phyloP scores from a whole-genome alignment of 345 rosid species.

The Rubroshorea leprosula region DNA sequence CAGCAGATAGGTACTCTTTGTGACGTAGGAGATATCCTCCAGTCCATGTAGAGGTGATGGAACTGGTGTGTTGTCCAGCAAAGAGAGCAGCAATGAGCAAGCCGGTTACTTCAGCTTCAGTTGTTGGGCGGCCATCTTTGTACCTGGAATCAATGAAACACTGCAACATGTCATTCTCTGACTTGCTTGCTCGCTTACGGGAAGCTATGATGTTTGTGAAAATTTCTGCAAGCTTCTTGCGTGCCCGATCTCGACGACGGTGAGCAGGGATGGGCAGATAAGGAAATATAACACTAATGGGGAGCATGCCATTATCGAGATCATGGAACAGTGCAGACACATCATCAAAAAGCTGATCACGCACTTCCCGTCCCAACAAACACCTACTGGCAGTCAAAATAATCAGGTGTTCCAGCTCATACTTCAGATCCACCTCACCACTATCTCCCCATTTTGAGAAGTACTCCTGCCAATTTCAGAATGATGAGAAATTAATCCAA shows the following conservation, averaged over 20 bases:
- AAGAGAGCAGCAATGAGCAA: slow-evolving; percentile 95
- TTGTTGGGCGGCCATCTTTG: slow-evolving; percentile 84
- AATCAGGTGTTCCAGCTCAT: slow-evolving; percentile 86
- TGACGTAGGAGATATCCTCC: slow-evolving; percentile 79
- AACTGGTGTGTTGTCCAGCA: slow-evolving; percentile 99
- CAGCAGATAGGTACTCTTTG: slow-evolving; percentile 56
- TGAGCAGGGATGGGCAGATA: slow-evolving; percentile 94
- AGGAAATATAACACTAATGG: slow-evolving; percentile 90
- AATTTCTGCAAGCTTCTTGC: slow-evolving; percentile 71
- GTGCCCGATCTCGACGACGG: slow-evolving; percentile 82
- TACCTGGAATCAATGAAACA: slow-evolving; percentile 93
- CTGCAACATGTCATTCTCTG: slow-evolving; percentile 94
- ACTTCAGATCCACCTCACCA: slow-evolving; percentile 88
- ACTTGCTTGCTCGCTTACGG: slow-evolving; percentile 55
- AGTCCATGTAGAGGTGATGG: slow-evolving; percentile 96
- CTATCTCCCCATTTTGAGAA: slow-evolving; percentile 94
- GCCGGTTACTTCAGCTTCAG: slow-evolving; percentile 83
- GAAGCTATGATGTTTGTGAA: slow-evolving; percentile 72
- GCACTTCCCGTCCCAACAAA: slow-evolving; percentile 84
- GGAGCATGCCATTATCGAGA: slow-evolving; percentile 96
- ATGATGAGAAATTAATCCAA: slow-evolving; percentile 13
- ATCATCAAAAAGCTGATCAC: slow-evolving; percentile 91
- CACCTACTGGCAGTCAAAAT: slow-evolving; percentile 98
- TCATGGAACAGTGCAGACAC: slow-evolving; percentile 94
- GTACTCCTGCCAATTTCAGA: slow-evolving; percentile 51